A percentile compares a stretch with the other conserved stretches of the same genome.
Conservation (phyloP, 768 basidiomycete species). For the Agrocybe chaxingu region DNA sequence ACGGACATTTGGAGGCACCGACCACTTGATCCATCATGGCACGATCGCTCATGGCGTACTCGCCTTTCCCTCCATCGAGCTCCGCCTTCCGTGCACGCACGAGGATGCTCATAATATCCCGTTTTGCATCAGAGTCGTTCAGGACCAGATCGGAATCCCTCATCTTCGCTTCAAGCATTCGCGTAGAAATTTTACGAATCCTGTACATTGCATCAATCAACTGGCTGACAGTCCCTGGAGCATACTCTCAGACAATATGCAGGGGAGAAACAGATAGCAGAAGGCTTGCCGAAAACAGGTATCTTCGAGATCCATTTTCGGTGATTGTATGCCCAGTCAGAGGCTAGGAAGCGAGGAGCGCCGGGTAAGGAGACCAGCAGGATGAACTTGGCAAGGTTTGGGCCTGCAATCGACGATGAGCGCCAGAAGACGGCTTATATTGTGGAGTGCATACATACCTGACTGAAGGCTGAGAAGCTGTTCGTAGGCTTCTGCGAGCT, state of each 20-base stretch:
- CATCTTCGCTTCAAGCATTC: slow-evolving; percentile 40
- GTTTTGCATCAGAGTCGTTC: slow-evolving; percentile 37
- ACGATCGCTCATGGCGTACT: slow-evolving; percentile 41
- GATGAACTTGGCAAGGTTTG: slow-evolving; percentile 28
- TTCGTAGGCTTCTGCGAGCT: slow-evolving; percentile 44
- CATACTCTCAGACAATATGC: neutral
- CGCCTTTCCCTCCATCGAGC: slow-evolving; percentile 26
- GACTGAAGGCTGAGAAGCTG: slow-evolving; percentile 37
- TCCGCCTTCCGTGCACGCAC: slow-evolving; percentile 40
- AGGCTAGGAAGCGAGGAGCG: slow-evolving; percentile 23
- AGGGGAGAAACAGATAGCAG: neutral
- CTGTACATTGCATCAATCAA: slow-evolving; percentile 38
- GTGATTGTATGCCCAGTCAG: slow-evolving; percentile 34
- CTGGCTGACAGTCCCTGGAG: slow-evolving; percentile 16
- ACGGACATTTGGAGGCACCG: neutral
- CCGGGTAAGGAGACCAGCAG: slow-evolving; percentile 34
- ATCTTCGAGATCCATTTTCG: slow-evolving; percentile 27
- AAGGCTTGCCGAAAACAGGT: slow-evolving; percentile 16
- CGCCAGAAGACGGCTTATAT: neutral
- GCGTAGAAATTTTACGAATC: slow-evolving; percentile 35
- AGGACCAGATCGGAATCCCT: slow-evolving; percentile 26
- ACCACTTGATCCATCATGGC: slow-evolving; percentile 53
- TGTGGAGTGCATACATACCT: slow-evolving; percentile 14
- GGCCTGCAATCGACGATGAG: slow-evolving; percentile 20
- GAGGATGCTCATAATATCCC: slow-evolving; percentile 48